A percentile compares a stretch with the other conserved stretches of the same genome.
Evolutionary conservation across 208 protist genomes (phyloP).

Genomic region (Trypanosoma conorhini): DNA sequence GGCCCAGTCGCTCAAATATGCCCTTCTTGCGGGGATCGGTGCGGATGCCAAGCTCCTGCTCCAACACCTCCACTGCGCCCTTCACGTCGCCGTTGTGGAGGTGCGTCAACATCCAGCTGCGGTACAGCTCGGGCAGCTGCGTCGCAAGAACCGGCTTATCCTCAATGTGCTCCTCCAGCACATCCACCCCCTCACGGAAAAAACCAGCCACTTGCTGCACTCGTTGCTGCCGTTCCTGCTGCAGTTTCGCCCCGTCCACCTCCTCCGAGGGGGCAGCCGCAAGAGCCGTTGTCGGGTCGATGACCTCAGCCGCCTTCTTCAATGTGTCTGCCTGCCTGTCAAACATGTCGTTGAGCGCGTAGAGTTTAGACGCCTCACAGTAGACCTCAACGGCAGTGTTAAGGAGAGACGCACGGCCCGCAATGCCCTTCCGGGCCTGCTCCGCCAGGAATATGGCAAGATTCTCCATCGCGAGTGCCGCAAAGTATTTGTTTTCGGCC

Average conservation of each 20-base stretch:
- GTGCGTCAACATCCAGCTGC: slow-evolving; percentile 37
- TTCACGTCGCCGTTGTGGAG: slow-evolving; percentile 44
- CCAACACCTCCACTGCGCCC: slow-evolving; percentile 25
- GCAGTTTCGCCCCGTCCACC: slow-evolving; percentile 24
- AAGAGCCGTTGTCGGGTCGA: slow-evolving; percentile 15
- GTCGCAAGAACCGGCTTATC: slow-evolving; percentile 38
- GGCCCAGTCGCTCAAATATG: slow-evolving; percentile 62
- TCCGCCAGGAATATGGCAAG: slow-evolving; percentile 39
- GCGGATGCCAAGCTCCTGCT: slow-evolving; percentile 19
- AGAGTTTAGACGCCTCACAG: slow-evolving; percentile 19
- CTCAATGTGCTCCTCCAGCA: slow-evolving; percentile 53
- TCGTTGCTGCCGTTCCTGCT: slow-evolving; percentile 30
- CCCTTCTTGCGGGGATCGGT: slow-evolving; percentile 50
- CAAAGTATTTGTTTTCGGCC: slow-evolving; percentile 46
- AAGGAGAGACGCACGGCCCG: neutral
- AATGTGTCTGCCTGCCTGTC: slow-evolving; percentile 23
- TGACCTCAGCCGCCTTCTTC: slow-evolving; percentile 25
- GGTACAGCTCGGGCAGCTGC: slow-evolving; percentile 70
- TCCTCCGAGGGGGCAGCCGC: too few species aligned
- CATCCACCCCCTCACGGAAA: slow-evolving; percentile 30
- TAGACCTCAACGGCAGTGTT: slow-evolving; percentile 33
- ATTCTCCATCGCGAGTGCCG: slow-evolving; percentile 49
- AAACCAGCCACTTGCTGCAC: slow-evolving; percentile 15
- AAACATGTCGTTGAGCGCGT: slow-evolving; percentile 26
- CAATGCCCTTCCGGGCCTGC: slow-evolving; percentile 3